Conservation (phyloP, 2,329 filamentous ascomycete genomes). For the Teratosphaeria viscida region DNA sequence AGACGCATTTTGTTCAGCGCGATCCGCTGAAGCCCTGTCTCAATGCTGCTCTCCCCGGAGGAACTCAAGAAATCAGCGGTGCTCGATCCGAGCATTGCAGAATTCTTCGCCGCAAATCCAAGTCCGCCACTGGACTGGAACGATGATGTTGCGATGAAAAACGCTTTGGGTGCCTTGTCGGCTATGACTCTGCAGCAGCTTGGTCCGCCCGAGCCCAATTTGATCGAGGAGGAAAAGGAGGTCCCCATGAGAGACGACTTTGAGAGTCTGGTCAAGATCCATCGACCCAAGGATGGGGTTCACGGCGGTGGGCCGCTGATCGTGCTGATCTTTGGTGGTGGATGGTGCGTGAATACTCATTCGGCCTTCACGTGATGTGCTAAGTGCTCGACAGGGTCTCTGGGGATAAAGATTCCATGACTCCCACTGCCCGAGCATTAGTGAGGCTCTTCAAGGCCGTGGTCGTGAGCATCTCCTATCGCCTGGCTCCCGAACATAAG, state of each 20-base stretch:
- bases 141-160: not conserved
- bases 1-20: not conserved
- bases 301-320: conserved; percentile 14
- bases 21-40: not conserved
- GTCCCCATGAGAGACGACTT: conserved; percentile 27
- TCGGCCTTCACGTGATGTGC: not conserved
- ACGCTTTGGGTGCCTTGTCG: conserved; percentile 1
- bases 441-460: conserved; percentile 27
- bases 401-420: conserved; percentile 18
- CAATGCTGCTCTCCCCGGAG: conserved; percentile 3
- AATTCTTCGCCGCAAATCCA: conserved; percentile 6
- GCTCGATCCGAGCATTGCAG: conserved; percentile 2
- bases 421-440: conserved; percentile 15
- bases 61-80: conserved; percentile 3
- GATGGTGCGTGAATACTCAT: conserved; percentile 7
- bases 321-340: conserved; percentile 20
- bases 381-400: conserved; percentile 12
- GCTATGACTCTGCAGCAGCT: conserved; percentile 1
- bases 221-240: conserved; percentile 27
- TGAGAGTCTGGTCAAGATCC: conserved; percentile 25
- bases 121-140: conserved; percentile 3
- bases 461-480: conserved; percentile 34
- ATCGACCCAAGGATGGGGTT: conserved; percentile 14
- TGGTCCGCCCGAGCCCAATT: conserved; percentile 9
- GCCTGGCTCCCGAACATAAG: conserved; percentile 37